Conservation (phyloP, 2,329 filamentous ascomycete genomes). For the Alternaria sp. region DNA sequence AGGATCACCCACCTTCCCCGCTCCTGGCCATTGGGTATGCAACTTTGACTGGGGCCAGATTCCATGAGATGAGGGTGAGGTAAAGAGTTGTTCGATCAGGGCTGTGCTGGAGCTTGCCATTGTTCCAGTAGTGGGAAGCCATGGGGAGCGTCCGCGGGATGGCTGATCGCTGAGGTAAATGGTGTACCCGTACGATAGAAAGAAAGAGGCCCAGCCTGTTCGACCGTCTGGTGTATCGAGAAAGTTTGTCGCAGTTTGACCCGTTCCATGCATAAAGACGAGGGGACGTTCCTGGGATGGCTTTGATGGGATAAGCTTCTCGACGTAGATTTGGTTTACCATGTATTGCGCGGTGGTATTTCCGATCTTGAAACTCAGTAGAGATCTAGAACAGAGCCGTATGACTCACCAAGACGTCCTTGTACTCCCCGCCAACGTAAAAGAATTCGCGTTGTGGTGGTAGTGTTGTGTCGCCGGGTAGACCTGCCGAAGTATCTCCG, state of each 20-base stretch:
- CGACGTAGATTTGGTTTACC: constrained; percentile 16
- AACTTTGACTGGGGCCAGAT: constrained; percentile 55
- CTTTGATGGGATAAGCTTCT: constrained; percentile 33
- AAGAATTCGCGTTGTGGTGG: constrained; percentile 29
- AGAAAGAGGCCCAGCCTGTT: constrained; percentile 60
- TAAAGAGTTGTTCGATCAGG: constrained; percentile 42
- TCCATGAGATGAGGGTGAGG: constrained; percentile 46
- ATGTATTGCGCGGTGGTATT: constrained; percentile 8
- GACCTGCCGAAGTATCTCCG: background rate
- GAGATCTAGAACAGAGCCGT: background rate
- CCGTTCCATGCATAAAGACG: constrained; percentile 41
- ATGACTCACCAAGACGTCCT: constrained; percentile 23
- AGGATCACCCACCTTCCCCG: constrained; percentile 53
- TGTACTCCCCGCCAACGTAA: constrained; percentile 38
- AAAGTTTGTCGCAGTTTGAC: constrained; percentile 45
- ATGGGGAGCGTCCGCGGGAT: constrained; percentile 57
- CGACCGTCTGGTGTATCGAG: constrained; percentile 60
- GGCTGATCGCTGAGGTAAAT: constrained; percentile 61
- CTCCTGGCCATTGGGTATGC: constrained; percentile 57
- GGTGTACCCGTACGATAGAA: constrained; percentile 58
- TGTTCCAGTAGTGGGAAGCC: constrained; percentile 47
- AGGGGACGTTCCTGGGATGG: constrained; percentile 28
- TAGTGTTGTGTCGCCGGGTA: background rate
- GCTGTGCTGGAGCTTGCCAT: constrained; percentile 20
- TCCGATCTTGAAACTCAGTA: background rate